Percentiles rank a stretch among this genome's conserved stretches.
Evolutionary conservation across 2,329 filamentous ascomycete species (phyloP).

Genomic region (Acephala macrosclerotiorum): DNA sequence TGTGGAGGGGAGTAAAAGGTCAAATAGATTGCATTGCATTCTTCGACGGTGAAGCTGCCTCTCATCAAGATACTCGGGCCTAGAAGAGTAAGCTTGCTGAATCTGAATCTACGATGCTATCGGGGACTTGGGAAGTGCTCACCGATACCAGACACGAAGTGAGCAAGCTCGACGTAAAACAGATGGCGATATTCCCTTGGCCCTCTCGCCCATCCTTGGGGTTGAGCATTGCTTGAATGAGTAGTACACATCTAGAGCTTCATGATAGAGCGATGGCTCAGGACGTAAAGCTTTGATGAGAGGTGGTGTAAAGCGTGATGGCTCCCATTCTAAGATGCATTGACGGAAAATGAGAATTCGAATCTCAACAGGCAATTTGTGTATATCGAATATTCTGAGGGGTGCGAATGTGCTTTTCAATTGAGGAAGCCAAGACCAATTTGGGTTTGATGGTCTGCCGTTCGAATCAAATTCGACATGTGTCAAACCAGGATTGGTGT

Average conservation of each 20-base stretch:
- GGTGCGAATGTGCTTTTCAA: background rate
- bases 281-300: conserved; percentile 16
- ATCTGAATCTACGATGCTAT: background rate
- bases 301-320: background rate
- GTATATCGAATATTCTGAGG: background rate
- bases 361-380: background rate
- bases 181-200: background rate
- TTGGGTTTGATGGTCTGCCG: background rate
- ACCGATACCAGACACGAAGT: background rate
- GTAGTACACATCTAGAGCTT: conserved; percentile 11
- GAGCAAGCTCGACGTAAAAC: background rate
- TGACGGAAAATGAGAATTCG: background rate
- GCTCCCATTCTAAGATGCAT: background rate
- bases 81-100: background rate
- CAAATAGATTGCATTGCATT: background rate
- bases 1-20: background rate
- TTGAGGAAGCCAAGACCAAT: background rate
- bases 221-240: background rate
- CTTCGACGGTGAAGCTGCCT: background rate
- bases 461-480: background rate
- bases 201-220: background rate
- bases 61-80: background rate
- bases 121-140: background rate
- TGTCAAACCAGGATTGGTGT: background rate
- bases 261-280: conserved; percentile 12